Evolutionary conservation across 495 filamentous ascomycete genomes (phyloP).

Genomic region (Xylaria bambusicola): DNA sequence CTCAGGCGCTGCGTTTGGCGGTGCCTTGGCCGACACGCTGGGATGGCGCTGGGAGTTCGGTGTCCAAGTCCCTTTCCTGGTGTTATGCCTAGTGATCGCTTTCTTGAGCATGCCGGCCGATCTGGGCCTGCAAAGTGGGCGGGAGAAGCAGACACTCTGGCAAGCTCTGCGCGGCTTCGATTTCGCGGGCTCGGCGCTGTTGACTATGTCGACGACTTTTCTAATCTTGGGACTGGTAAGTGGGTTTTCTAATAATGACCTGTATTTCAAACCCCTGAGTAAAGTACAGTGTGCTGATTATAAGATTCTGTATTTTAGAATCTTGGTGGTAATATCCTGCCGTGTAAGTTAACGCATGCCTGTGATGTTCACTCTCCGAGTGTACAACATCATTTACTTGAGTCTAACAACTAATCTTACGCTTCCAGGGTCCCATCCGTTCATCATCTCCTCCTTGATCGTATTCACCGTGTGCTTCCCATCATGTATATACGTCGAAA

Average conservation of each 20-base stretch:
- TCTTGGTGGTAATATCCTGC: conserved; percentile 73
- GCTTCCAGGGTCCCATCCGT: conserved; percentile 63
- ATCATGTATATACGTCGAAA: conserved; percentile 65
- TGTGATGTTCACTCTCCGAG: not conserved
- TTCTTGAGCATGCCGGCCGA: conserved; percentile 59
- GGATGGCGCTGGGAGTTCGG: conserved; percentile 73
- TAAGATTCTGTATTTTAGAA: conserved; percentile 45
- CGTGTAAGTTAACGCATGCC: conserved; percentile 45
- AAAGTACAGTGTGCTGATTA: not conserved
- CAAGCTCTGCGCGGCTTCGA: conserved; percentile 70
- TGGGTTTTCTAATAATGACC: too few species aligned
- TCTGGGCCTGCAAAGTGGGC: conserved; percentile 57
- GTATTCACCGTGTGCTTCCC: conserved; percentile 57
- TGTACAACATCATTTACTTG: too few species aligned
- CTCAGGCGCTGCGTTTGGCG: conserved; percentile 70
- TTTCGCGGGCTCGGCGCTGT: conserved; percentile 62
- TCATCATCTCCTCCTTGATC: conserved; percentile 64
- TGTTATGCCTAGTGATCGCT: conserved; percentile 60
- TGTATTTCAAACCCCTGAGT: too few species aligned
- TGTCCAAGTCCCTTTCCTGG: conserved; percentile 66
- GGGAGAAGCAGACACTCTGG: conserved; percentile 45
- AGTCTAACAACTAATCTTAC: too few species aligned
- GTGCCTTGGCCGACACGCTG: conserved; percentile 69
- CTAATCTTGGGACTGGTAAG: conserved; percentile 69
- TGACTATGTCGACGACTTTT: conserved; percentile 64